These are phyloP conservation scores for Beta vulgaris DNA, from an alignment of 148 eudicot species.

Conservation along the genomic window DNA sequence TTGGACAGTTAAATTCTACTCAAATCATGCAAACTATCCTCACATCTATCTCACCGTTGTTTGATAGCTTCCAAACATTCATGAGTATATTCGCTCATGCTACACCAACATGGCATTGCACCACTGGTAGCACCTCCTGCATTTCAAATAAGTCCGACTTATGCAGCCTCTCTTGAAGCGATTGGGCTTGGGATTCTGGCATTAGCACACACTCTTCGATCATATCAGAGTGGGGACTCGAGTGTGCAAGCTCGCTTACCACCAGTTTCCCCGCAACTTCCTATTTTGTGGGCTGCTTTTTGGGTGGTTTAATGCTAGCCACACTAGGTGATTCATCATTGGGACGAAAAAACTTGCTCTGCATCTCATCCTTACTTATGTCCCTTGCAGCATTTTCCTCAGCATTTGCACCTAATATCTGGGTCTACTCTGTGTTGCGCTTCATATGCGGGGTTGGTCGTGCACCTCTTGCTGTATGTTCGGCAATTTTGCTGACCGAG, in stretches of 20 bases:
- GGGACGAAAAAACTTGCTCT: conserved; percentile 19
- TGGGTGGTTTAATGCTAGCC: conserved; percentile 17
- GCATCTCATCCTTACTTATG: not conserved
- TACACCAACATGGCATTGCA: conserved; percentile 22
- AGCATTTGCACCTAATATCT: not conserved
- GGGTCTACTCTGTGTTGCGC: conserved; percentile 2
- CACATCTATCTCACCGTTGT: conserved; percentile 11
- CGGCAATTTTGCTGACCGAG: conserved; percentile 1
- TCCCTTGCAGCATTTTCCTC: conserved; percentile 1
- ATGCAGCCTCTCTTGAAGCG: conserved; percentile 6
- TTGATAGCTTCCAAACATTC: conserved; percentile 19
- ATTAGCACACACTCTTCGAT: conserved; percentile 15
- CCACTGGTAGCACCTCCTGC: not conserved
- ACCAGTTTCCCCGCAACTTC: conserved; percentile 10
- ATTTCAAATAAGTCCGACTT: conserved; percentile 1
- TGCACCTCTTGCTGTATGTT: not conserved
- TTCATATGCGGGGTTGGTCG: conserved; percentile 13
- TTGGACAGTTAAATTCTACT: not conserved
- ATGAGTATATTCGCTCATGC: conserved; percentile 21
- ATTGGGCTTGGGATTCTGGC: conserved; percentile 23
- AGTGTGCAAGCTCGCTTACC: conserved; percentile 17
- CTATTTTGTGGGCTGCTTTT: conserved; percentile 20
- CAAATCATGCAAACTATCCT: conserved; percentile 22
- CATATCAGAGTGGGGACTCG: conserved; percentile 20
- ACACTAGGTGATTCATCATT: conserved; percentile 21